A percentile compares a stretch with the other conserved stretches of the same genome.
Evolutionary conservation across 2,329 filamentous ascomycete genomes (phyloP).

Genomic region (Alternaria postmessia): DNA sequence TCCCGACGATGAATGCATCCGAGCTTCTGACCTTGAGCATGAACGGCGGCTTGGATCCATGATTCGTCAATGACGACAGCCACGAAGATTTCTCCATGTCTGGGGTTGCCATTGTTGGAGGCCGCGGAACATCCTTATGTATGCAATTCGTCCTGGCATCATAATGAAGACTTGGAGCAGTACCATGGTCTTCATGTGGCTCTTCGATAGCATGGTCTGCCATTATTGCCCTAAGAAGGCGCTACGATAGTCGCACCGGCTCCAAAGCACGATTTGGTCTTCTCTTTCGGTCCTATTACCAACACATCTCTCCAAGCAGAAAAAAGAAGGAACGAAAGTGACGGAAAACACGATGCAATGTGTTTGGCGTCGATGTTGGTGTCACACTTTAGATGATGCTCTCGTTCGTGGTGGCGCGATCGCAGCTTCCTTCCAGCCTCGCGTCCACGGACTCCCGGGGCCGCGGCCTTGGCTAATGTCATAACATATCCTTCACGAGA

Average conservation of each 20-base stretch:
- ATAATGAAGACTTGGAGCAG: background rate
- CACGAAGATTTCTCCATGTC: constrained; percentile 31
- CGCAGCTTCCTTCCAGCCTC: background rate
- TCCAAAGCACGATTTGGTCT: no score
- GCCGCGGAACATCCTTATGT: background rate
- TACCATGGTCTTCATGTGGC: constrained; percentile 1
- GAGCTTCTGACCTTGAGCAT: constrained; percentile 46
- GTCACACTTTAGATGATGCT: background rate
- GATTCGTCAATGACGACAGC: constrained; percentile 42
- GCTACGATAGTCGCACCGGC: background rate
- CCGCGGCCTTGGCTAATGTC: background rate
- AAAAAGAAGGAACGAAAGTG: background rate
- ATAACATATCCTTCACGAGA: background rate
- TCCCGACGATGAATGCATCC: constrained; percentile 45
- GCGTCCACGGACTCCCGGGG: background rate
- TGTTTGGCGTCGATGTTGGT: background rate
- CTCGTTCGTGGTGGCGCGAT: background rate
- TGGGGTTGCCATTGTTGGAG: background rate
- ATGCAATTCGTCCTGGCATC: background rate
- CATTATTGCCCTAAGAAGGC: background rate
- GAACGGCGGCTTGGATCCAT: constrained; percentile 39
- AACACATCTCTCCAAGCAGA: background rate
- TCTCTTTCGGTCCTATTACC: background rate
- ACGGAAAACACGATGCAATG: background rate
- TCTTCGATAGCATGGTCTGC: background rate